A percentile compares a stretch with the other conserved stretches of the same genome.
phyloP scores from a whole-genome alignment of 495 filamentous ascomycete species.

The Annulohypoxylon stygium region DNA sequence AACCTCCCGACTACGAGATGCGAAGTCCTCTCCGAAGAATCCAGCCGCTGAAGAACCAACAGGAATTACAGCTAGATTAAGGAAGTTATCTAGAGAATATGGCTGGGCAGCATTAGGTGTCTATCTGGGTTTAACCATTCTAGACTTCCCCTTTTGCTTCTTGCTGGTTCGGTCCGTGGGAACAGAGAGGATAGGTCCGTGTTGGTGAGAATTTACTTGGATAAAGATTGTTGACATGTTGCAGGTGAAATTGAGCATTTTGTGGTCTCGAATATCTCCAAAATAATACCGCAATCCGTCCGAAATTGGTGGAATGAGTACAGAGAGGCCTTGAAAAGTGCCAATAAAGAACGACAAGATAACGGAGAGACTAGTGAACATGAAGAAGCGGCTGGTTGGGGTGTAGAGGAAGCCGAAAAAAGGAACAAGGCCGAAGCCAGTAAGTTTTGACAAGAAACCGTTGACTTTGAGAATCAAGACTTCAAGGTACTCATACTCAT shows the following conservation, averaged over 20 bases:
- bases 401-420: constrained; percentile 65
- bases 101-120: constrained; percentile 95
- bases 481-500: constrained; percentile 13
- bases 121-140: constrained; percentile 81
- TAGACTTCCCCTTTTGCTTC: constrained; percentile 98
- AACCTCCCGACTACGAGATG: constrained; percentile 48
- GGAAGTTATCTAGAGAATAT: constrained; percentile 91
- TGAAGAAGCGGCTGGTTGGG: constrained; percentile 62
- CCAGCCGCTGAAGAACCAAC: constrained; percentile 54
- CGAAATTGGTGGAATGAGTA: constrained; percentile 60
- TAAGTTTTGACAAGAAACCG: constrained; percentile 52
- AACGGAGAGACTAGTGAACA: constrained; percentile 51
- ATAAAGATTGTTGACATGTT: constrained; percentile 20
- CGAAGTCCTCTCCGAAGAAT: constrained; percentile 41
- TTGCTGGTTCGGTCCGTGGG: constrained; percentile 84
- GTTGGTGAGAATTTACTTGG: constrained; percentile 58
- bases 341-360: constrained; percentile 48
- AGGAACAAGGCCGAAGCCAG: constrained; percentile 65
- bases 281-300: constrained; percentile 65
- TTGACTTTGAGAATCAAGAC: constrained; percentile 9
- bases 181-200: constrained; percentile 81
- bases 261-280: constrained; percentile 61
- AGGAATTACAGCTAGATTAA: constrained; percentile 76
- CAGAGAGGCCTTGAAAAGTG: constrained; percentile 53
- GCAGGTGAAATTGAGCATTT: constrained; percentile 65